These are phyloP conservation scores for Naganishia kalamii DNA, from an alignment of 768 basidiomycete genomes.

Conservation along the genomic window DNA sequence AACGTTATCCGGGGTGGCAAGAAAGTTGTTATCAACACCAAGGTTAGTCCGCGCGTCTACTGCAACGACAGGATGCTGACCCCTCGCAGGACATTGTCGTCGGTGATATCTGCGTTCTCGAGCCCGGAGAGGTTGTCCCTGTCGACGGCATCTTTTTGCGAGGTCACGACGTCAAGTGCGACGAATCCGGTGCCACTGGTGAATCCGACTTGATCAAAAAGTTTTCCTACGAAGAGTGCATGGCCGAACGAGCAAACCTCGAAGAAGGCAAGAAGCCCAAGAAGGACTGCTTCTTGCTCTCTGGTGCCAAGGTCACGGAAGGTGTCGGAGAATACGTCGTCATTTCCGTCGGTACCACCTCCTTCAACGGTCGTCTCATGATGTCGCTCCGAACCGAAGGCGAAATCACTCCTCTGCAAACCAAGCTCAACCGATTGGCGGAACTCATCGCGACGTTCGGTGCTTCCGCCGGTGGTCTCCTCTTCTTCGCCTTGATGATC, in stretches of 20 bases:
- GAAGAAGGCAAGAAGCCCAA: constrained; percentile 52
- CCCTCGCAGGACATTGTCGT: constrained; percentile 74
- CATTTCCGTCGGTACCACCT: constrained; percentile 82
- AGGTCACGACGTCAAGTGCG: constrained; percentile 90
- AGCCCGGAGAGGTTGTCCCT: constrained; percentile 92
- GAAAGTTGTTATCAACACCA: constrained; percentile 72
- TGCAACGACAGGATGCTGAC: background rate
- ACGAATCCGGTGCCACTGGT: constrained; percentile 93
- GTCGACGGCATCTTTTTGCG: constrained; percentile 90
- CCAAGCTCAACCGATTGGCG: constrained; percentile 88
- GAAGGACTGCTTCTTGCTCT: constrained; percentile 84
- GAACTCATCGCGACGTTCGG: constrained; percentile 92
- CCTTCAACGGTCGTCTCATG: constrained; percentile 95
- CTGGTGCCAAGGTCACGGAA: constrained; percentile 86
- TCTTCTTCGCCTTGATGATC: constrained; percentile 83
- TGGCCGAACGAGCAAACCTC: constrained; percentile 51
- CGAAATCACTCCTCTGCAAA: constrained; percentile 85
- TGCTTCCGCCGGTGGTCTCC: constrained; percentile 66
- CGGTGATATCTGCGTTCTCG: constrained; percentile 82
- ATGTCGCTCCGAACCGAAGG: constrained; percentile 83
- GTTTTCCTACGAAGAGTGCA: constrained; percentile 65
- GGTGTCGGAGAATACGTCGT: constrained; percentile 90
- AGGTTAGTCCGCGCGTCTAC: constrained; percentile 50
- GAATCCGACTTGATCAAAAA: constrained; percentile 96
- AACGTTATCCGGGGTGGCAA: constrained; percentile 68